Evolutionary conservation across 331 rosid genomes (phyloP).

Genomic region (Cydonia oblonga): DNA sequence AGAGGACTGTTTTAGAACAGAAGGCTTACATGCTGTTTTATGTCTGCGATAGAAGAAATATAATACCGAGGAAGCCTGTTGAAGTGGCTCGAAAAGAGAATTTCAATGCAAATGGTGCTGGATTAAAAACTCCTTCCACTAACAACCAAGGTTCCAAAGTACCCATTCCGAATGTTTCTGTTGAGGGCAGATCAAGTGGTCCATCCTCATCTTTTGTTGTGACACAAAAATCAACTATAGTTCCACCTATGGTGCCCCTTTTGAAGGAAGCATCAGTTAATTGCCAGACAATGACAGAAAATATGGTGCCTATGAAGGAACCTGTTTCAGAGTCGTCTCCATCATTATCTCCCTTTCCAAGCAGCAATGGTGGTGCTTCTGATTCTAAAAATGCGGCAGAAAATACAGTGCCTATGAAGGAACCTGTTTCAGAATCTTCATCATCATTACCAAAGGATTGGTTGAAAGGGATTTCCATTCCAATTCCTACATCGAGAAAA

Average conservation of each 20-base stretch:
- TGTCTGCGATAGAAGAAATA: conserved; percentile 68
- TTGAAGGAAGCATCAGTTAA: conserved; percentile 14
- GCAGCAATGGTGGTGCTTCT: too few species aligned
- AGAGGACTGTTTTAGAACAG: conserved; percentile 66
- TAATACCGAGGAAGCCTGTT: conserved; percentile 36
- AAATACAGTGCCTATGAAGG: conserved; percentile 15
- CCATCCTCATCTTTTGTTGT: conserved; percentile 12
- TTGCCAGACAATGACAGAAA: background rate
- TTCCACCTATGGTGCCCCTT: conserved; percentile 16
- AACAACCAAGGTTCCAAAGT: conserved; percentile 27
- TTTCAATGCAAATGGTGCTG: conserved; percentile 25
- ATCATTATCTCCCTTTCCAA: too few species aligned
- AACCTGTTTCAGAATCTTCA: conserved; percentile 21
- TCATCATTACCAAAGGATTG: background rate
- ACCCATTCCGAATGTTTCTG: conserved; percentile 21
- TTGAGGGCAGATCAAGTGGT: conserved; percentile 18
- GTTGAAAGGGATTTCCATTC: conserved; percentile 5
- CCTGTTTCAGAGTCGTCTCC: background rate
- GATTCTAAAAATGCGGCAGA: background rate
- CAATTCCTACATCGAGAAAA: conserved; percentile 14
- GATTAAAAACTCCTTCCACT: conserved; percentile 17
- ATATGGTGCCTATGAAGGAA: conserved; percentile 14
- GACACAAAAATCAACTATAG: conserved; percentile 22
- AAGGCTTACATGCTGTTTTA: conserved; percentile 96
- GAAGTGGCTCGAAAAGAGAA: conserved; percentile 39